These are phyloP conservation scores for carrot (Daucus carota) DNA, from an alignment of 129 eudicot species.

Conservation along the genomic window DNA sequence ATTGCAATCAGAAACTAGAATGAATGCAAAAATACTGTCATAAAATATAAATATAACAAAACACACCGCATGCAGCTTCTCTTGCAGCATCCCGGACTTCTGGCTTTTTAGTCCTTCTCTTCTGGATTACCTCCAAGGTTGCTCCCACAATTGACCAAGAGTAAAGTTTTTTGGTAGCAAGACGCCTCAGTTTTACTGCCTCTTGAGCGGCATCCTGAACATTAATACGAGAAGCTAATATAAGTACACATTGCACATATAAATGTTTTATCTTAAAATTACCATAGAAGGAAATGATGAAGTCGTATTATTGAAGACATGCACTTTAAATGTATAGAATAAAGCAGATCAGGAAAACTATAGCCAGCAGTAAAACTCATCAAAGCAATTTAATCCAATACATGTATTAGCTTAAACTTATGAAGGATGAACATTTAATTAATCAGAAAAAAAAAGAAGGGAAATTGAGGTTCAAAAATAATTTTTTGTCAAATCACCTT, in stretches of 20 bases:
- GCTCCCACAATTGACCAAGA: conserved; percentile 68
- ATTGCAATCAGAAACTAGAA: background rate
- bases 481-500: conserved; percentile 17
- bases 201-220: conserved; percentile 46
- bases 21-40: background rate
- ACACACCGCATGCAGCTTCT: conserved; percentile 55
- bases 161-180: conserved; percentile 55
- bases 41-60: background rate
- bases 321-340: background rate
- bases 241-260: background rate
- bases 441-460: background rate
- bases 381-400: background rate
- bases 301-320: background rate
- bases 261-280: background rate
- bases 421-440: background rate
- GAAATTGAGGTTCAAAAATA: background rate
- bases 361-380: background rate
- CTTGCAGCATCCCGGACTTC: conserved; percentile 61
- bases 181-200: conserved; percentile 43
- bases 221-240: background rate
- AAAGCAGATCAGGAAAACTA: background rate
- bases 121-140: conserved; percentile 56
- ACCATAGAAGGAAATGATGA: too few relatives aligned
- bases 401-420: background rate
- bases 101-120: conserved; percentile 55